phyloP scores from a whole-genome alignment of 352 stramenopile species.

The Globisporangium barbulae region DNA sequence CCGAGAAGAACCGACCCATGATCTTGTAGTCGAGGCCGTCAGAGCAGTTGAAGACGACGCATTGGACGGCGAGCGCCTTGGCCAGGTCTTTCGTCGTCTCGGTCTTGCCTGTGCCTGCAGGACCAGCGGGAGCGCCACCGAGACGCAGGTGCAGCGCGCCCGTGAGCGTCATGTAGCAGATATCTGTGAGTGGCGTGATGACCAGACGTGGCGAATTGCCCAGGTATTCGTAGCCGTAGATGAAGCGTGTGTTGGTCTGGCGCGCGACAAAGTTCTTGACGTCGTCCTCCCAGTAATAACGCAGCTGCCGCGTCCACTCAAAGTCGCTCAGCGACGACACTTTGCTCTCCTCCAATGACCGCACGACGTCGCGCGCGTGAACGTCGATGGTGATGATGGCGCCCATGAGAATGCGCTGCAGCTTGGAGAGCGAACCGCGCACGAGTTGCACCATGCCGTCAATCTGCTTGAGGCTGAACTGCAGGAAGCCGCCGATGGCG shows the following conservation, averaged over 20 bases:
- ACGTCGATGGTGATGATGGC: constrained; percentile 92
- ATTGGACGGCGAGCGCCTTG: constrained; percentile 93
- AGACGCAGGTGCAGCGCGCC: constrained; percentile 91
- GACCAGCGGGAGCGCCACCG: constrained; percentile 90
- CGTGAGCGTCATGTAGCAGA: constrained; percentile 94
- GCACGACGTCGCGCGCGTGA: constrained; percentile 88
- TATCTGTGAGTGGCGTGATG: constrained; percentile 82
- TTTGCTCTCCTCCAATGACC: constrained; percentile 74
- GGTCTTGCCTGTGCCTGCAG: constrained; percentile 93
- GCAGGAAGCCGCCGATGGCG: constrained; percentile 80
- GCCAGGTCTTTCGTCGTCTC: constrained; percentile 95
- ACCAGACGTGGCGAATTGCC: constrained; percentile 80
- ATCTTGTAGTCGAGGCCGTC: constrained; percentile 96
- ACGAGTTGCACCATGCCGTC: constrained; percentile 92
- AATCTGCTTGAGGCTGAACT: constrained; percentile 91
- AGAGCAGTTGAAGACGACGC: constrained; percentile 96
- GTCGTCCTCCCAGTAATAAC: constrained; percentile 88
- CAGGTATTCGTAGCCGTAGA: constrained; percentile 87
- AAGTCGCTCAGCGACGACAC: constrained; percentile 84
- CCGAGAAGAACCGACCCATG: constrained; percentile 95
- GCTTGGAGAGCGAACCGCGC: constrained; percentile 73
- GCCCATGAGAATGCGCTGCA: constrained; percentile 89
- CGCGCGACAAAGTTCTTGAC: constrained; percentile 83
- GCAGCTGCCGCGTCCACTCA: constrained; percentile 89
- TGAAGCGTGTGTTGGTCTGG: constrained; percentile 83